phyloP scores from a whole-genome alignment of 2,329 filamentous ascomycete species.

The Dactylellina parvicollis region DNA sequence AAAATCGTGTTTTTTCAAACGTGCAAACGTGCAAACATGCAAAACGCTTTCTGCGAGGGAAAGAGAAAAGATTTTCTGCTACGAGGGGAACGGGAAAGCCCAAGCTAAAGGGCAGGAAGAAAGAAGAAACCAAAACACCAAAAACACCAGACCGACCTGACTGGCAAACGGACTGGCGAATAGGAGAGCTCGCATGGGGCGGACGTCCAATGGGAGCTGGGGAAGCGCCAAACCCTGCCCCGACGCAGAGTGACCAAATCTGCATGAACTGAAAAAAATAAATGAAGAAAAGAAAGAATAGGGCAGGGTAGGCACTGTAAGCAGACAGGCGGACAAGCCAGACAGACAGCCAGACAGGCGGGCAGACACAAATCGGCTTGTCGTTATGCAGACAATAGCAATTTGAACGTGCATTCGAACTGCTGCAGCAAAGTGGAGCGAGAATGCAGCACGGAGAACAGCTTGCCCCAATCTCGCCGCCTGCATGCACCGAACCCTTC shows the following conservation, averaged over 20 bases:
- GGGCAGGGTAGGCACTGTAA: too few relatives aligned
- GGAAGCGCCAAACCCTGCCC: conserved; percentile 19
- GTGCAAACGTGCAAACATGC: not conserved
- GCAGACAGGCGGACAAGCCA: too few relatives aligned
- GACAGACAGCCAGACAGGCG: not conserved
- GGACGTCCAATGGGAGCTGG: conserved; percentile 27
- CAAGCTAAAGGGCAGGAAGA: conserved; percentile 11
- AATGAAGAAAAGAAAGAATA: not conserved
- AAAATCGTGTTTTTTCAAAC: not conserved
- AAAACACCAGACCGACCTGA: too few relatives aligned
- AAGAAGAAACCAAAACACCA: conserved; percentile 10
- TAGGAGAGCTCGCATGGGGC: conserved; percentile 21
- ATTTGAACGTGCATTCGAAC: conserved; percentile 22
- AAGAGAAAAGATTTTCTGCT: conserved; percentile 9
- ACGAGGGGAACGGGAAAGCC: conserved; percentile 29
- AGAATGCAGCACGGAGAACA: conserved; percentile 34
- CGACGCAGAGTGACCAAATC: conserved; percentile 25
- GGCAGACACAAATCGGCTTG: conserved; percentile 9
- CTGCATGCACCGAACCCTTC: conserved; percentile 29
- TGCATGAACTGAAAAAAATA: conserved; percentile 17
- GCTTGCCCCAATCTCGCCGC: conserved; percentile 27
- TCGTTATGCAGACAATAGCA: conserved; percentile 26
- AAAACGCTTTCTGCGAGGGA: not conserved
- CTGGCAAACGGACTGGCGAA: too few relatives aligned
- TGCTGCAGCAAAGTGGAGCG: conserved; percentile 27